These are phyloP conservation scores for Daedalea quercina DNA, from an alignment of 768 basidiomycete species.

Conservation along the genomic window DNA sequence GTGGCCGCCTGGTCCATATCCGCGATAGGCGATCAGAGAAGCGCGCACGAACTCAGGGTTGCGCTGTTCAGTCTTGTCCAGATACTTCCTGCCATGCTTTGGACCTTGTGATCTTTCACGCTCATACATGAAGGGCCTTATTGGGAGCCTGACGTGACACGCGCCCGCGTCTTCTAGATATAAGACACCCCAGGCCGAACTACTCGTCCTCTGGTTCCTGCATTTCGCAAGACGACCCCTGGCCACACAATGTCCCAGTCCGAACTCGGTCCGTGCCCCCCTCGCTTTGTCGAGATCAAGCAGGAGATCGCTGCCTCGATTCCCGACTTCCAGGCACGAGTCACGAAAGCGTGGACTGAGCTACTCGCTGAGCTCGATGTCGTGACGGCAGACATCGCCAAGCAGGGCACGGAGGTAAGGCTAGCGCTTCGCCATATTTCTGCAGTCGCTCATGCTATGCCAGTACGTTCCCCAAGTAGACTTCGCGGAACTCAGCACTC, in stretches of 20 bases:
- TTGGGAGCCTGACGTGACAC: background rate
- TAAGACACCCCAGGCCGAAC: background rate
- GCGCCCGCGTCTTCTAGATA: background rate
- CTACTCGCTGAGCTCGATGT: constrained; percentile 45
- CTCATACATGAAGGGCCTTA: background rate
- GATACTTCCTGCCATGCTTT: background rate
- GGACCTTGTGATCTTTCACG: constrained; percentile 1
- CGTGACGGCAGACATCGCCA: constrained; percentile 37
- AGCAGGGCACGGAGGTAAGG: constrained; percentile 44
- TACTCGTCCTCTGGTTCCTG: background rate
- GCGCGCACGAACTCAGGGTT: no score
- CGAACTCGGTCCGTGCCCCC: constrained; percentile 27
- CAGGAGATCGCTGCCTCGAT: constrained; percentile 44
- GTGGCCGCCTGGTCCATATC: no score
- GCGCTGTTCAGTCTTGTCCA: background rate
- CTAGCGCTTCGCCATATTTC: background rate
- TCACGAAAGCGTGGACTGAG: constrained; percentile 51
- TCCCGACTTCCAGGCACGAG: constrained; percentile 43
- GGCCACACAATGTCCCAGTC: constrained; percentile 4
- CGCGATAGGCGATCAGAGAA: no score
- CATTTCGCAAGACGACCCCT: background rate
- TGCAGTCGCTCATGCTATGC: background rate
- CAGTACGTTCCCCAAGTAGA: constrained; percentile 60
- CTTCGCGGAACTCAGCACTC: constrained; percentile 43
- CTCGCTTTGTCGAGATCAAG: constrained; percentile 54